Base-by-base conservation (phyloP, 129 eudicot genomes). In the Flaveria ramosissima region DNA sequence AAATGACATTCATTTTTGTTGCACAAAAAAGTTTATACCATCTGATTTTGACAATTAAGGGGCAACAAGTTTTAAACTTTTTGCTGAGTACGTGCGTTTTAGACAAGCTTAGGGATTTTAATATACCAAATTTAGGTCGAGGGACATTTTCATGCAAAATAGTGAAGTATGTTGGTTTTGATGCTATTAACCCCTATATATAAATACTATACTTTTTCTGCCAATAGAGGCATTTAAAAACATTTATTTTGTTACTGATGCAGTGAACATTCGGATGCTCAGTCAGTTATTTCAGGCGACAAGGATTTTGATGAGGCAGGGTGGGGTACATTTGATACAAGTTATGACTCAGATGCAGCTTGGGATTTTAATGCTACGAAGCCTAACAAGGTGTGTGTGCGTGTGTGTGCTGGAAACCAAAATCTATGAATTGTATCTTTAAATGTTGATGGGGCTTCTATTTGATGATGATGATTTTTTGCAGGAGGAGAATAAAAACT, bases 291-390 rank as follows among this genome's bases (percentile, higher is more conserved):
- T 51, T 86, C 93, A 52, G 89, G 88, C 67, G 92, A 83, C 27
- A 92, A 77, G 79, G 69, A 85, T 55, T 90, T 85, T 51, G 87
- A 86, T 74, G 96, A 86, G 59, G 77, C 90, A 55, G 81, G 78
- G 27, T 86, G 90, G 92, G 93, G 89, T 64, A 46, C 86, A 76
- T 88, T 90, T 65, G 98, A 90, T 77, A 81, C 82, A 61, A 80
- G 73, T 62, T 87, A 83, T 76, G 96, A 93, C 73, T 24, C 89
- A 51, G 94, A 90, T 82, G 85, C 90, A 2, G 85, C 81, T 16
- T 88, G 92, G 95, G 95, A 83, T 71, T 65, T 77, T 66, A 83
- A 77, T 73, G 42, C 88, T 77, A 74, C 78, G 69, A 55, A 76
- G 39, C 30, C 85, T 1, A 88, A 88, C 0, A 88, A 88, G 93